Base-by-base conservation (phyloP, 768 basidiomycete genomes). In the Phanerodontia chrysosporium region DNA sequence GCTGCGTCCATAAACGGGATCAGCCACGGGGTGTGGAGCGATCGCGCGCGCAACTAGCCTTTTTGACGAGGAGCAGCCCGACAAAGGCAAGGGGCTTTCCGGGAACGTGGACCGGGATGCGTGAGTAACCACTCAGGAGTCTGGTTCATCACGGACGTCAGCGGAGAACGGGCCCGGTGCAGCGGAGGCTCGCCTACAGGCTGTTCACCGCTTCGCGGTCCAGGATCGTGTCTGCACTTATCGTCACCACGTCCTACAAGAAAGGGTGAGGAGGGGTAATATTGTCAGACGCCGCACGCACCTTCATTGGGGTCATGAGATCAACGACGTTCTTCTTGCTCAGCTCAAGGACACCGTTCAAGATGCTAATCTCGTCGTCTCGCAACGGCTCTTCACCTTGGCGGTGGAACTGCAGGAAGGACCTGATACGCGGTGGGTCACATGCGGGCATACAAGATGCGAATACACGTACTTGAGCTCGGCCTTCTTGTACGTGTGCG, bases 101-200 rank as follows among this genome's bases (percentile, higher is more conserved):
- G 2, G 87, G 80, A 59, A 85, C 83, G 66, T 96, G 92, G 0
- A 98, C 82, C 0, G 95, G 95, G 67, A 98, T 91, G 21, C 95
- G 86, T 1, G 94, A 95, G 69, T 96, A 97, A 0, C 95, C 95
- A 62, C 86, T 89, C n/a, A 78, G 68, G 22, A 90, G 72, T 46
- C 86, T 89, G 64, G n/a, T 56, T 9, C 10, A 18, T 7, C 9
- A 6, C 35, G 22, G 44, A 45, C 21, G 3, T 53, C 45, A 24
- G 14, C 10, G 30, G 14, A 8, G 27, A 49, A 13, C 42, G 13
- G 57, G 36, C 14, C n/a, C 25, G 32, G 60, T 6, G 49, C 52
- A 45, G 36, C 8, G 13, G 32, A 14, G 49, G 46, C 16, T 2
- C 10, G 72, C 79, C 13, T 65, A 89, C 90, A 92, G 82, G 48